Evolutionary conservation across 2,329 filamentous ascomycete species (phyloP), one percentile per base, ranked within the genome.

Genomic region (Chaetomium sp.): DNA sequence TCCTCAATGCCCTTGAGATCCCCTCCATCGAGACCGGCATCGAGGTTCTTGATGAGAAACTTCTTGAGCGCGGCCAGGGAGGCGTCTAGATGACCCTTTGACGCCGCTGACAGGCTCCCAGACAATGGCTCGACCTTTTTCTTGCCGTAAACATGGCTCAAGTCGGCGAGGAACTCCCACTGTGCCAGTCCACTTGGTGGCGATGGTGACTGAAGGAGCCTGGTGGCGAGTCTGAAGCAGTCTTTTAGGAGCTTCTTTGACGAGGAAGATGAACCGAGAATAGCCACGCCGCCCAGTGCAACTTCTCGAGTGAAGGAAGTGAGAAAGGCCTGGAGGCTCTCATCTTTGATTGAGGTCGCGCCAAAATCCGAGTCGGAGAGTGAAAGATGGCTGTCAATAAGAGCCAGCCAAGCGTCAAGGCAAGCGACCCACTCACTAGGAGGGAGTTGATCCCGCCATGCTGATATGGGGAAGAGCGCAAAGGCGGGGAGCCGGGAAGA

Each of bases 391-490:
- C 87, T 83, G 60, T 88, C 82, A 7, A 86, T 79, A 7, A 97
- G 82, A 12, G 85, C 79, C 21, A 87, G 79, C 92, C 92, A 97
- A 42, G 91, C 88, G 68, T 90, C 85, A 55, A 96, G 79, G 74
- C 90, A 92, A 35, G 85, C 82, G 69, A 89, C 83, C 93, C 93
- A 97, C 77, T 97, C 91, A 58, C 83, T 78, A 3, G 87, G 78
- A 47, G 83, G 81, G 65, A 97, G 84, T 70, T 84, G 84, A 69
- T 85, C 83, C 72, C 87, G 87, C 79, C 92, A 87, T 62, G 81
- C 79, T 38, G 85, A 79, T 67, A 88, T 84, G 21, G 93, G 94
- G 71, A 95, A 93, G 23, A 90, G 85, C 64, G 90, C 92, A 76
- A 97, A 83, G 38, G 88, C 83, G 50, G 92, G 92, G 57, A 93